Conservation (phyloP, 2,329 filamentous ascomycete genomes). For the Colletotrichum shisoi region DNA sequence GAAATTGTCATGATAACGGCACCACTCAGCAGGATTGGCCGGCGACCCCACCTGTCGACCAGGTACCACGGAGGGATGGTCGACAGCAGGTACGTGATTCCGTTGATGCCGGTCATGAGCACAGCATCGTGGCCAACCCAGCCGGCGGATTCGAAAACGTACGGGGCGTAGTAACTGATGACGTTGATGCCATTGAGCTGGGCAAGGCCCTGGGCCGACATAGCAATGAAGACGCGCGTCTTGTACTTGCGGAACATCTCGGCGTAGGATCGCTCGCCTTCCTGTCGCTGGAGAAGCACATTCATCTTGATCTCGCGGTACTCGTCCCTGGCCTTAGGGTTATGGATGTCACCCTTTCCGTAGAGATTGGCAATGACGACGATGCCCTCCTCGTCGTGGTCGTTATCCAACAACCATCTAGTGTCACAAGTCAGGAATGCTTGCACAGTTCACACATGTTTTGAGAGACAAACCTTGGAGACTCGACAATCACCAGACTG, state of each 20-base stretch:
- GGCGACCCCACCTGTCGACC: conserved; percentile 89
- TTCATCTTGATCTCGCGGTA: conserved; percentile 99
- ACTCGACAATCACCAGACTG: conserved; percentile 94
- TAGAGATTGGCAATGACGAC: conserved; percentile 98
- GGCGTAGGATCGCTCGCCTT: conserved; percentile 87
- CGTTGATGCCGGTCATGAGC: conserved; percentile 97
- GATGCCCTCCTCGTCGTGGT: conserved; percentile 97
- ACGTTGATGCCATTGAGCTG: conserved; percentile 99
- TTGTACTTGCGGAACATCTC: conserved; percentile 96
- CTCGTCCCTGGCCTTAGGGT: conserved; percentile 89
- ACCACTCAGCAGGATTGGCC: conserved; percentile 87
- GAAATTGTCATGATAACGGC: conserved; percentile 89
- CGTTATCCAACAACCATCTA: conserved; percentile 96
- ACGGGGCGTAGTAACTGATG: conserved; percentile 97
- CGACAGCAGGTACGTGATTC: conserved; percentile 84
- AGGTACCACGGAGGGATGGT: conserved; percentile 98
- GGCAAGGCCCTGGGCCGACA: conserved; percentile 95
- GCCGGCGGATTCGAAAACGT: conserved; percentile 96
- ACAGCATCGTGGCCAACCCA: conserved; percentile 91
- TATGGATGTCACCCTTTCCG: conserved; percentile 93
- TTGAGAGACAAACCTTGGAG: conserved; percentile 73
- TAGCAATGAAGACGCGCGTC: conserved; percentile 95
- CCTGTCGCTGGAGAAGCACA: conserved; percentile 89
- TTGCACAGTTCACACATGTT: conserved; percentile 16
- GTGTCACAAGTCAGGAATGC: conserved; percentile 12